Evolutionary conservation across 2,329 filamentous ascomycete genomes (phyloP), one percentile per base, ranked within the genome.

Genomic region (Trichoderma arundinaceum): DNA sequence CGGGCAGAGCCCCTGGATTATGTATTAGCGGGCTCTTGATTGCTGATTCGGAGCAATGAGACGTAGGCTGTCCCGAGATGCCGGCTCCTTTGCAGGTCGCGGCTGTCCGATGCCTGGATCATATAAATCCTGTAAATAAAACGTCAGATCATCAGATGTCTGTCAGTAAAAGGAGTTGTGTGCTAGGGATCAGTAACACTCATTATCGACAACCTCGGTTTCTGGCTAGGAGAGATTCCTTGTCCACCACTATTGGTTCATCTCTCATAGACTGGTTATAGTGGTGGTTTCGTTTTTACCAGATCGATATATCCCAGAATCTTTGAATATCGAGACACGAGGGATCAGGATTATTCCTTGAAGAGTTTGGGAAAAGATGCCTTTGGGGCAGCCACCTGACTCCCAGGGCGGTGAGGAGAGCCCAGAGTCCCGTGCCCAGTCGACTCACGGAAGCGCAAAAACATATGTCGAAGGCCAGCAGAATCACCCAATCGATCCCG

Each of bases 361-460:
- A 28, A n/a, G 8, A 22, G 8, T 17, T 13, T 17, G 6, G 3
- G 22, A 28, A 28, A 52, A 13, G 17, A 63, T 63, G 60, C 7
- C 58, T 28, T 35, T 22, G 17, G 60, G 60, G 39, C 60, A 44
- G 17, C 60, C 58, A 19, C 2, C 46, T 41, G 49, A 28, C 22
- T 28, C 22, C 22, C 22, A 38, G 17, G 49, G 51, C 38, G 60
- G 60, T 28, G 49, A 62, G 7, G 33, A 28, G 10, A 52, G 38
- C 22, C 28, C 48, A n/a, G 60, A 54, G 28, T 63, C 60, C 32
- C 60, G 60, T 44, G 39, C 60, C 7, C 60, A 63, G 22, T 63
- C 60, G 17, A 41, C 60, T 46, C 60, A 54, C 49, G 60, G 60
- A 17, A 63, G 60, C 9, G 60, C 60, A 15, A 35, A 51, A 19